Evolutionary conservation across 1,284 basidiomycete genomes (phyloP).

Genomic region (Moesziomyces globuligerus): DNA sequence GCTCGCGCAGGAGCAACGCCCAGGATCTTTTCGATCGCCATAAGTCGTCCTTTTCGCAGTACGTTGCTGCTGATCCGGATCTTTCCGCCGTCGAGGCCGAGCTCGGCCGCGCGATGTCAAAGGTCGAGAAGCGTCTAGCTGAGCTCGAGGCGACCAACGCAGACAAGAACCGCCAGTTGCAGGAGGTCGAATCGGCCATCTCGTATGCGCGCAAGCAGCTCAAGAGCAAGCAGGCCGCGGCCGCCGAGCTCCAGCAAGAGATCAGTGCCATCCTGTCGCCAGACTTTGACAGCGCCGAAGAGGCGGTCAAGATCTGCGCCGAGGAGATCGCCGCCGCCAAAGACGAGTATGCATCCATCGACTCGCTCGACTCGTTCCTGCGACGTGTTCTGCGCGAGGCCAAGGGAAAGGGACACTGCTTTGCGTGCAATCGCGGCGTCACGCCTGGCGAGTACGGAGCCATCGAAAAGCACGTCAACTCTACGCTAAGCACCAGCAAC

Average conservation of each 20-base stretch:
- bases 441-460: conserved; percentile 72
- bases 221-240: conserved; percentile 71
- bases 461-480: conserved; percentile 65
- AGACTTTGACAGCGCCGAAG: conserved; percentile 70
- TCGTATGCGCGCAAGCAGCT: conserved; percentile 69
- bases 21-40: conserved; percentile 67
- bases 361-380: conserved; percentile 72
- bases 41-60: conserved; percentile 74
- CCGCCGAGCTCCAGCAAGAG: conserved; percentile 68
- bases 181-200: conserved; percentile 55
- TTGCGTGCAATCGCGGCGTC: conserved; percentile 80
- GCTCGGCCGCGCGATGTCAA: conserved; percentile 72
- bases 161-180: conserved; percentile 39
- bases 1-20: conserved; percentile 20
- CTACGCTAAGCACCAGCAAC: conserved; percentile 57
- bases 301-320: conserved; percentile 74
- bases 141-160: conserved; percentile 37
- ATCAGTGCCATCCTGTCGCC: conserved; percentile 70
- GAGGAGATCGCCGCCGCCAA: conserved; percentile 69
- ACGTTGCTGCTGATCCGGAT: conserved; percentile 74
- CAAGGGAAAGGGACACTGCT: conserved; percentile 76
- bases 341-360: conserved; percentile 63
- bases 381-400: conserved; percentile 75
- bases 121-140: conserved; percentile 46
- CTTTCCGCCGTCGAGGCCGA: conserved; percentile 78